Evolutionary conservation across 805 yeast genomes (phyloP).

Genomic region (Millerago galiae): DNA sequence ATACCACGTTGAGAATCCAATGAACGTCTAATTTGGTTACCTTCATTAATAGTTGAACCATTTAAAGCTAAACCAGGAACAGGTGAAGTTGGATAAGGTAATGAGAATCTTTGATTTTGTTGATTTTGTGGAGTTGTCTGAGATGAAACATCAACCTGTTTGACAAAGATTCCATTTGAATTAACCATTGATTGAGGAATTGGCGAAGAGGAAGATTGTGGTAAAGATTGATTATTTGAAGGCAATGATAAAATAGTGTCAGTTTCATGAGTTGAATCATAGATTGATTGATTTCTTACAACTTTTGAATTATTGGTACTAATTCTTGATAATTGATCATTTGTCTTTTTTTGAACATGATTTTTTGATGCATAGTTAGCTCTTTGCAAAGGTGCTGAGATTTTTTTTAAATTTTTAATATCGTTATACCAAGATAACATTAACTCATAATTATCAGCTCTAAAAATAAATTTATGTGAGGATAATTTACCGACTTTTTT

Average conservation of each 20-base stretch:
- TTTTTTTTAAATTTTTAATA: constrained; percentile 57
- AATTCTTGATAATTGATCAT: constrained; percentile 20
- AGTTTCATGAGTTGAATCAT: constrained; percentile 19
- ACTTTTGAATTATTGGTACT: constrained; percentile 25
- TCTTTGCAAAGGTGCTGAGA: constrained; percentile 36
- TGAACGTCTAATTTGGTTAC: constrained; percentile 3
- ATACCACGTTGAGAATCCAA: constrained; percentile 8
- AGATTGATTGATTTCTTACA: constrained; percentile 13
- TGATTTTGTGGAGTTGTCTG: constrained; percentile 10
- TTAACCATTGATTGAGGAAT: constrained; percentile 14
- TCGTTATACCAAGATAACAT: constrained; percentile 87
- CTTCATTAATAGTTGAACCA: constrained; percentile 2
- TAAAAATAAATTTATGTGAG: constrained; percentile 92
- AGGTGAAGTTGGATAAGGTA: constrained; percentile 8
- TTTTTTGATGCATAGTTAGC: constrained; percentile 20
- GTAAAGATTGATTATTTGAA: constrained; percentile 18
- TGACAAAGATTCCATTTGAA: constrained; percentile 19
- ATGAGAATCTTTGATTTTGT: constrained; percentile 8
- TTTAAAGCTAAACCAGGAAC: not conserved
- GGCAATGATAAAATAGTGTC: constrained; percentile 22
- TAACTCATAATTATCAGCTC: constrained; percentile 73
- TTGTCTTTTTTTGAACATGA: constrained; percentile 11
- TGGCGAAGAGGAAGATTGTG: constrained; percentile 17
- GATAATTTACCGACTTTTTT: constrained; percentile 70
- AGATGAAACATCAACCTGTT: constrained; percentile 11